Percentiles rank a stretch among this genome's conserved stretches.
These are phyloP conservation scores for Chaetomiaceae sp. DNA, from an alignment of 2,329 filamentous ascomycete species.

Conservation along the genomic window DNA sequence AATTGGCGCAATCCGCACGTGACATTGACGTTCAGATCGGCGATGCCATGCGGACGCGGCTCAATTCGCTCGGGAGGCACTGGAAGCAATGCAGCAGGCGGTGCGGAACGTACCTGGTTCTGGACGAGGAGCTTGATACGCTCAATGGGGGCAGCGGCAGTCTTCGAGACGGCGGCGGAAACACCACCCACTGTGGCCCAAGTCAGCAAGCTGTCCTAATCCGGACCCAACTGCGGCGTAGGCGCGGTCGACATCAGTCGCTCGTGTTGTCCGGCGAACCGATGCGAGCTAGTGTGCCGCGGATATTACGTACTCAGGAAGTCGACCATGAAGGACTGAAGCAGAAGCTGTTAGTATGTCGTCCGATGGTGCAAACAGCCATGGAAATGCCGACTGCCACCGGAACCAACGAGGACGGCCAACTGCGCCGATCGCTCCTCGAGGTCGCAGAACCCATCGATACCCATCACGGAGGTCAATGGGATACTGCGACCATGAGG, in stretches of 20 bases:
- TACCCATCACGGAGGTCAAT: conserved; percentile 18
- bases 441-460: conserved; percentile 11
- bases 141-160: conserved; percentile 98
- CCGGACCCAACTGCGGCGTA: conserved; percentile 14
- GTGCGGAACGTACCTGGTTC: conserved; percentile 76
- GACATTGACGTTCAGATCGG: conserved; percentile 10
- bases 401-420: not conserved
- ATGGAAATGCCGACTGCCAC: not conserved
- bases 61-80: too few species aligned
- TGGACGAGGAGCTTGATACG: conserved; percentile 99
- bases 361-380: not conserved
- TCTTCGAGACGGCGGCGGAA: conserved; percentile 99
- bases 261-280: not conserved
- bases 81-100: too few species aligned
- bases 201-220: conserved; percentile 14
- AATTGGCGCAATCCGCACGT: conserved; percentile 14
- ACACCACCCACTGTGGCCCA: conserved; percentile 78
- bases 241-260: not conserved
- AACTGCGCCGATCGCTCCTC: not conserved
- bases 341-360: conserved; percentile 30
- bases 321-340: conserved; percentile 88
- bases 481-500: conserved; percentile 19
- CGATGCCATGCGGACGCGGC: too few species aligned
- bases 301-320: conserved; percentile 84
- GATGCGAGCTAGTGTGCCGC: not conserved